Conservation (phyloP, 106 monocot species). For the Platanthera guangdongensis region DNA sequence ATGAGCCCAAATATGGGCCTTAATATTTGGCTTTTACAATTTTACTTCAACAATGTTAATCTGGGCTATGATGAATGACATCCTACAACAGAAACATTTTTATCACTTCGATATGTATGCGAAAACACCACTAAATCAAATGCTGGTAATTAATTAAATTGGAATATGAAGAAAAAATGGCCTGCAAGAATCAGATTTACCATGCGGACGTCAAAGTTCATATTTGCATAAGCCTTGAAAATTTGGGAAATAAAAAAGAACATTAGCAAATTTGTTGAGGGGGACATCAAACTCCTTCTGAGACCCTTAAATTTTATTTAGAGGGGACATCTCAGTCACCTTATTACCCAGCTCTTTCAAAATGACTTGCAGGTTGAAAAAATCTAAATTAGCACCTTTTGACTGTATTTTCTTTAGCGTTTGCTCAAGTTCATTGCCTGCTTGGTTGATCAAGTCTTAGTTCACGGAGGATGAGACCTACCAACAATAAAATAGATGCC, state of each 20-base stretch:
- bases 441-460: conserved; percentile 50
- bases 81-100: too few species aligned
- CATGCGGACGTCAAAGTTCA: conserved; percentile 43
- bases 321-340: conserved; percentile 46
- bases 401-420: conserved; percentile 42
- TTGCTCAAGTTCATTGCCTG: conserved; percentile 45
- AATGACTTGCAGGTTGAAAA: conserved; percentile 25
- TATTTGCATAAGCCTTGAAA: conserved; percentile 62
- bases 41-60: too few species aligned
- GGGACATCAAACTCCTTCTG: conserved; percentile 63
- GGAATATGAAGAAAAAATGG: conserved; percentile 34
- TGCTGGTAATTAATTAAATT: too few species aligned
- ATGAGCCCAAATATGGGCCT: too few species aligned
- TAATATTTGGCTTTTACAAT: too few species aligned
- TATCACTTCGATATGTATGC: too few species aligned
- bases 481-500: too few species aligned
- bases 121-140: too few species aligned
- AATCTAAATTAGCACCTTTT: background rate
- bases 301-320: conserved; percentile 43
- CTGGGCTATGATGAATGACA: too few species aligned
- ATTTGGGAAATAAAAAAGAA: conserved; percentile 58
- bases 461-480: conserved; percentile 47
- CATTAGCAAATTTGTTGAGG: conserved; percentile 50
- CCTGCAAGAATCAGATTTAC: conserved; percentile 68
- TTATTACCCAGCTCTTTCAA: conserved; percentile 40